A percentile compares a stretch with the other conserved stretches of the same genome.
Conservation (phyloP, 1,284 basidiomycete genomes). For the Ceratobasidium sp. region DNA sequence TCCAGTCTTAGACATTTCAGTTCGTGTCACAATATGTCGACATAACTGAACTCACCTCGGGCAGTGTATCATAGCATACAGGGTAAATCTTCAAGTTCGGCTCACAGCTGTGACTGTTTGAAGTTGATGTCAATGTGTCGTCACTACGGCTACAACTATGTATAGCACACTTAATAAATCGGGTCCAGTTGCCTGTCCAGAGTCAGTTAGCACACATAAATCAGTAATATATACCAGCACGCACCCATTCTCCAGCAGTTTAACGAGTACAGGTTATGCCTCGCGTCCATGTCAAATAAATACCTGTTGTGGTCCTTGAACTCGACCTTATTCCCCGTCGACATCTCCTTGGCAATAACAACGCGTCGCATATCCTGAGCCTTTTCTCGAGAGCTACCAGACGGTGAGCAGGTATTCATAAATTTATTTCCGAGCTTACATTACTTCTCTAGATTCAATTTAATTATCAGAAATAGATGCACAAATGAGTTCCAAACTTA, state of each 20-base stretch:
- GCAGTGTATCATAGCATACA: constrained; percentile 46
- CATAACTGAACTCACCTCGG: constrained; percentile 9
- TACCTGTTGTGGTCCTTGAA: constrained; percentile 46
- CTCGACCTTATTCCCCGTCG: constrained; percentile 5
- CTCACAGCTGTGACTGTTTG: constrained; percentile 42
- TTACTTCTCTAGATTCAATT: constrained; percentile 19
- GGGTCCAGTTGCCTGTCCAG: constrained; percentile 44
- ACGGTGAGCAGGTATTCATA: neutral
- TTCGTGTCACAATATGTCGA: neutral
- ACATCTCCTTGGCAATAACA: constrained; percentile 8
- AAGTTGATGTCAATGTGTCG: neutral
- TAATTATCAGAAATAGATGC: neutral
- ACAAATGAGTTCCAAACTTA: neutral
- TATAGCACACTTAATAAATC: constrained; percentile 46
- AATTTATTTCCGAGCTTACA: constrained; percentile 26
- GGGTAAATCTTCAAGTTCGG: constrained; percentile 48
- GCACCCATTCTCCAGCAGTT: constrained; percentile 41
- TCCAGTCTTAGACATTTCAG: constrained; percentile 20
- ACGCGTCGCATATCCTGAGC: neutral
- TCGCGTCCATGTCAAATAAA: constrained; percentile 47
- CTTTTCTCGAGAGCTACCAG: constrained; percentile 12
- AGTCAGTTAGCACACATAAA: neutral
- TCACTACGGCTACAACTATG: neutral
- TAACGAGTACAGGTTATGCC: constrained; percentile 35
- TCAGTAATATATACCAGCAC: neutral